Conservation (phyloP, 169 alveolate species). For the Theileria sp. region DNA sequence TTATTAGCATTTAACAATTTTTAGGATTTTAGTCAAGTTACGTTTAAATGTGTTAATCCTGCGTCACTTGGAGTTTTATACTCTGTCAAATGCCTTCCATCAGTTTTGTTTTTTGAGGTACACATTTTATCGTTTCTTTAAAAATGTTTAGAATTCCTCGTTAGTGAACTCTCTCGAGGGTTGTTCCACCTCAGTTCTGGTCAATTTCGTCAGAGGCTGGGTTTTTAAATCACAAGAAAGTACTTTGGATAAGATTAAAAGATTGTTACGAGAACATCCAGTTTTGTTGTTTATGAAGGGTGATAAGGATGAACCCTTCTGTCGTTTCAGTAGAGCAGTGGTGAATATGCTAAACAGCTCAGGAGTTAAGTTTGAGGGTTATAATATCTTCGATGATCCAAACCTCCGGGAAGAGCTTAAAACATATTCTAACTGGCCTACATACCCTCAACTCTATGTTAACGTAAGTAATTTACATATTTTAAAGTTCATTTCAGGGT, state of each 20-base stretch:
- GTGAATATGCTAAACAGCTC: slow-evolving; percentile 72
- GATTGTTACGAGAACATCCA: slow-evolving; percentile 63
- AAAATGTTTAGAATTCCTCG: slow-evolving; percentile 32
- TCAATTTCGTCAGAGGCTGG: slow-evolving; percentile 51
- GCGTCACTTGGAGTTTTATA: not conserved
- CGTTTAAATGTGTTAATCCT: slow-evolving; percentile 20
- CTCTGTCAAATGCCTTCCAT: slow-evolving; percentile 23
- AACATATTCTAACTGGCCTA: slow-evolving; percentile 90
- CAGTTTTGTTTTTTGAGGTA: slow-evolving; percentile 50
- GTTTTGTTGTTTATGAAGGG: slow-evolving; percentile 81
- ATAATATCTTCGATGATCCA: slow-evolving; percentile 83
- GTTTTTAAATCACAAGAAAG: slow-evolving; percentile 26
- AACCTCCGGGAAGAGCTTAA: slow-evolving; percentile 84
- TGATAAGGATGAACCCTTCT: slow-evolving; percentile 76
- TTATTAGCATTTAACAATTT: not conserved
- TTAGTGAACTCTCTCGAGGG: slow-evolving; percentile 55
- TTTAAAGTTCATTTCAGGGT: slow-evolving; percentile 23
- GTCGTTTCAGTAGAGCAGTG: slow-evolving; percentile 77
- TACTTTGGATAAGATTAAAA: slow-evolving; percentile 48
- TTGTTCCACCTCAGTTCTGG: slow-evolving; percentile 61
- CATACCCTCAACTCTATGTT: slow-evolving; percentile 89
- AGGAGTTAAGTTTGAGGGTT: slow-evolving; percentile 72
- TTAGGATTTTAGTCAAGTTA: slow-evolving; percentile 47
- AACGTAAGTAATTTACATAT: slow-evolving; percentile 66
- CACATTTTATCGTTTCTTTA: too few relatives aligned